Evolutionary conservation across 805 yeast genomes (phyloP).

Genomic region (Candida chauliodis): DNA sequence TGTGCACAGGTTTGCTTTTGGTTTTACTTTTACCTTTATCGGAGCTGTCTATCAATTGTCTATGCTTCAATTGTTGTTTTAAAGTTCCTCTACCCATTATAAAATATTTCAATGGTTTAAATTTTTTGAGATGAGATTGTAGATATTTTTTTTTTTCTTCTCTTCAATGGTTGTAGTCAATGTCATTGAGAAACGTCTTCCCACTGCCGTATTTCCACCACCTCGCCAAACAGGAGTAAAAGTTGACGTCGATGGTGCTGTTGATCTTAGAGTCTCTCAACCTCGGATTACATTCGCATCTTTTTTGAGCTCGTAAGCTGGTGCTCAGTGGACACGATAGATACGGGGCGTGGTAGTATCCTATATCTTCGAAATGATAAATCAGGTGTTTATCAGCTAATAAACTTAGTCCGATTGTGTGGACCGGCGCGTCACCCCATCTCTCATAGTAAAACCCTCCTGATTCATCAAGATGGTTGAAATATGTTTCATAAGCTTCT

Average conservation of each 20-base stretch:
- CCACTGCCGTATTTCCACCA: slow-evolving; percentile 79
- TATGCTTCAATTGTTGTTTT: slow-evolving; percentile 30
- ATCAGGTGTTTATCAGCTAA: slow-evolving; percentile 34
- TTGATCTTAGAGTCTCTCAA: slow-evolving; percentile 14
- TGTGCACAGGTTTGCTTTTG: slow-evolving; percentile 7
- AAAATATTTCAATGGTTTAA: not conserved
- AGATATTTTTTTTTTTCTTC: not conserved
- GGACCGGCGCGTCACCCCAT: slow-evolving; percentile 58
- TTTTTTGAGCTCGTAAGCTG: slow-evolving; percentile 29
- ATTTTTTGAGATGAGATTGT: slow-evolving; percentile 8
- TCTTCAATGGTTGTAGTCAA: slow-evolving; percentile 14
- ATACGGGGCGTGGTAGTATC: slow-evolving; percentile 42
- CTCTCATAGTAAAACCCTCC: slow-evolving; percentile 59
- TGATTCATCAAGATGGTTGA: slow-evolving; percentile 42
- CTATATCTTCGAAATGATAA: slow-evolving; percentile 44
- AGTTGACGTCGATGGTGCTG: slow-evolving; percentile 35
- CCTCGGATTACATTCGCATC: slow-evolving; percentile 33
- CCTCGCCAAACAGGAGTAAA: slow-evolving; percentile 62
- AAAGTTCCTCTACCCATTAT: slow-evolving; percentile 17
- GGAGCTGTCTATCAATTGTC: slow-evolving; percentile 20
- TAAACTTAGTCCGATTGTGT: slow-evolving; percentile 33
- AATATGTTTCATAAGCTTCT: slow-evolving; percentile 42
- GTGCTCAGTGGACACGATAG: slow-evolving; percentile 37
- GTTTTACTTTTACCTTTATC: slow-evolving; percentile 25
- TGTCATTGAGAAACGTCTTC: slow-evolving; percentile 50